A percentile compares a stretch with the other conserved stretches of the same genome.
Conservation (phyloP, 768 basidiomycete genomes). For the Pulveroboletus sp. region DNA sequence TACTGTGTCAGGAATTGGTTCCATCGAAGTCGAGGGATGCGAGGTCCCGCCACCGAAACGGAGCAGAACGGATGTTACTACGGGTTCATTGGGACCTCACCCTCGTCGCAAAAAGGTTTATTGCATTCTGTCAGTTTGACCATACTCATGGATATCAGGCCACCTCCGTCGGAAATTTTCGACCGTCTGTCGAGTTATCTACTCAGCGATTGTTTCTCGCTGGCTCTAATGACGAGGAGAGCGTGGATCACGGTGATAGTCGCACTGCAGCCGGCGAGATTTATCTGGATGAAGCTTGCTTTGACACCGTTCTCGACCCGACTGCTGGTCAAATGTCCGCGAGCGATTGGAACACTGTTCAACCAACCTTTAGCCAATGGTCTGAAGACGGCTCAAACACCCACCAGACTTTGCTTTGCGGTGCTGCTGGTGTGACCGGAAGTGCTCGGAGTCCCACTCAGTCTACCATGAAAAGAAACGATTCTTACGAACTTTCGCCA, state of each 20-base stretch:
- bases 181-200: neutral
- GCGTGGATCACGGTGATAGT: neutral
- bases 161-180: neutral
- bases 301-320: slow-evolving; percentile 25
- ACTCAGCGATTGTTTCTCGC: slow-evolving; percentile 19
- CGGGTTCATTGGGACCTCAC: neutral
- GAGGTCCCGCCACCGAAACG: slow-evolving; percentile 20
- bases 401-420: neutral
- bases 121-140: neutral
- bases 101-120: slow-evolving; percentile 15
- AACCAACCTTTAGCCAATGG: slow-evolving; percentile 4
- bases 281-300: slow-evolving; percentile 28
- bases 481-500: slow-evolving; percentile 18
- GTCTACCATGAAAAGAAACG: slow-evolving; percentile 1
- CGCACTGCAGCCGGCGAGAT: neutral
- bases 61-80: neutral
- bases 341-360: slow-evolving; percentile 2
- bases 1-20: slow-evolving; percentile 31
- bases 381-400: slow-evolving; percentile 8
- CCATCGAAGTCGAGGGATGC: slow-evolving; percentile 34
- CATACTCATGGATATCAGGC: slow-evolving; percentile 11
- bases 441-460: neutral
- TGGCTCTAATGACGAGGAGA: slow-evolving; percentile 11
- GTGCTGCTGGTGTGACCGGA: neutral
- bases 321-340: neutral